Percentiles rank a stretch among this genome's conserved stretches.
These are phyloP conservation scores for Hippophae gyantsensis DNA, from an alignment of 306 rosid species.

Conservation along the genomic window DNA sequence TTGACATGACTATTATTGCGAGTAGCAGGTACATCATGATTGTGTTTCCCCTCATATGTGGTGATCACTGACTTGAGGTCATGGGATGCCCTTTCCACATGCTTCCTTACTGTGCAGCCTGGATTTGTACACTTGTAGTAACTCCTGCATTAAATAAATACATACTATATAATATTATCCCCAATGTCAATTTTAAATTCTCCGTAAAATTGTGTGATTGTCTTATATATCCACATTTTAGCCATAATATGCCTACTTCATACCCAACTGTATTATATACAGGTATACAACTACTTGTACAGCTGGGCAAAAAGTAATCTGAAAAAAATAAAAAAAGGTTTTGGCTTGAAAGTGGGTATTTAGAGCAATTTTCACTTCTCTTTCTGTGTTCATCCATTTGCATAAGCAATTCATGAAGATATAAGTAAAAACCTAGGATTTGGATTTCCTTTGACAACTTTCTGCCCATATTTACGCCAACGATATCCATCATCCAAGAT, in stretches of 20 bases:
- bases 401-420: too few species aligned
- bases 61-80: constrained; percentile 90
- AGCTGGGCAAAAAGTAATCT: constrained; percentile 5
- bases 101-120: constrained; percentile 95
- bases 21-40: constrained; percentile 86
- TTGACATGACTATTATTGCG: constrained; percentile 75
- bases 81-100: constrained; percentile 91
- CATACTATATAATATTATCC: neutral
- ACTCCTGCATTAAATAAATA: constrained; percentile 52
- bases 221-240: too few species aligned
- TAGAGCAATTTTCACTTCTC: too few species aligned
- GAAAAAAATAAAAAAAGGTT: neutral
- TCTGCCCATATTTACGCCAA: constrained; percentile 97
- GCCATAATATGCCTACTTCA: too few species aligned
- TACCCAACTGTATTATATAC: too few species aligned
- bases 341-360: too few species aligned
- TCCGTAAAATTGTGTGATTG: neutral
- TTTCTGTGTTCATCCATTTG: too few species aligned
- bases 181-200: neutral
- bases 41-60: constrained; percentile 93
- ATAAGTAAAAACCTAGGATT: constrained; percentile 66
- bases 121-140: constrained; percentile 91
- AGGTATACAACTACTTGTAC: neutral
- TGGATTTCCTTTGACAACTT: constrained; percentile 96
- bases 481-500: constrained; percentile 95